A percentile compares a stretch with the other conserved stretches of the same genome.
Evolutionary conservation across 139 green algal genomes (phyloP).

Genomic region (Astrephomene gubernaculifera): DNA sequence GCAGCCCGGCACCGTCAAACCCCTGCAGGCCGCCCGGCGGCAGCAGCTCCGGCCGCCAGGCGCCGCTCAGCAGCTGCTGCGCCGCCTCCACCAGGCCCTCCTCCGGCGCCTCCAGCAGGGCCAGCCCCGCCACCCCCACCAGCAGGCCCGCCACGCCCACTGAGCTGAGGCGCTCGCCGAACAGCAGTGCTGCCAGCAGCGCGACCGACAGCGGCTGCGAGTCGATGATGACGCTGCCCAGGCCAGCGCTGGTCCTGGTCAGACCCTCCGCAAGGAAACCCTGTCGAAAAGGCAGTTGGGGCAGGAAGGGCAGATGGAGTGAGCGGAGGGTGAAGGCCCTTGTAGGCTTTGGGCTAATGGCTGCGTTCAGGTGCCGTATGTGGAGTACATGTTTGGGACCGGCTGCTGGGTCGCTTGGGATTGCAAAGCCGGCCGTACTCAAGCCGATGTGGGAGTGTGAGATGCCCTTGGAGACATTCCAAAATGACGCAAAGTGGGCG

Average conservation of each 20-base stretch:
- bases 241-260: slow-evolving; percentile 56
- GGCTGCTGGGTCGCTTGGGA: too few species aligned
- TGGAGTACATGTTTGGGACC: too few species aligned
- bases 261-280: slow-evolving; percentile 95
- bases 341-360: too few species aligned
- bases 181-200: slow-evolving; percentile 92
- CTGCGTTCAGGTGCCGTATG: too few species aligned
- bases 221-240: slow-evolving; percentile 86
- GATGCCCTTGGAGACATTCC: too few species aligned
- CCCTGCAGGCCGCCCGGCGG: background rate
- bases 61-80: background rate
- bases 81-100: background rate
- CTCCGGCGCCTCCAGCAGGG: slow-evolving; percentile 89
- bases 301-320: background rate
- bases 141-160: slow-evolving; percentile 70
- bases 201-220: slow-evolving; percentile 95
- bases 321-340: background rate
- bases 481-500: too few species aligned
- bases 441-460: too few species aligned
- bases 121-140: slow-evolving; percentile 89
- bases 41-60: slow-evolving; percentile 11
- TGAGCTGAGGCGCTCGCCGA: slow-evolving; percentile 81
- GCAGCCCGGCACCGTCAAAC: slow-evolving; percentile 25
- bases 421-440: too few species aligned
- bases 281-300: slow-evolving; percentile 66